Evolutionary conservation across 2,329 filamentous ascomycete genomes (phyloP).

Genomic region (Elsinoe fawcettii): DNA sequence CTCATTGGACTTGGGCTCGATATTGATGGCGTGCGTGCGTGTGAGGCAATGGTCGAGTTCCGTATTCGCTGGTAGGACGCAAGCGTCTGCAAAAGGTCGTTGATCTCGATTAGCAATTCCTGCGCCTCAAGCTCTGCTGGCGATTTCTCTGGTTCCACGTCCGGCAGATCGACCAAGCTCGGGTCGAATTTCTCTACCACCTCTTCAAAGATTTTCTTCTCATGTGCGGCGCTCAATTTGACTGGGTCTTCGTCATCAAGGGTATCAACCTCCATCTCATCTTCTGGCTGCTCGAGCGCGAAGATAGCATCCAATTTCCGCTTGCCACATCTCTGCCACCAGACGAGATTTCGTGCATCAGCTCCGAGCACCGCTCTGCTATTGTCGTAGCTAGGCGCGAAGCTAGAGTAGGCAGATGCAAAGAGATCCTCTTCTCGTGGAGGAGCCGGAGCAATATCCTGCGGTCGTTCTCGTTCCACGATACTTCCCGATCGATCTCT

Average conservation of each 20-base stretch:
- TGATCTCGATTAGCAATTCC: constrained; percentile 60
- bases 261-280: constrained; percentile 3
- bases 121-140: constrained; percentile 32
- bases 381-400: constrained; percentile 69
- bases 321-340: constrained; percentile 64
- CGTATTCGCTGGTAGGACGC: constrained; percentile 73
- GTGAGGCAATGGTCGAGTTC: constrained; percentile 55
- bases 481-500: constrained; percentile 13
- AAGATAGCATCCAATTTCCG: constrained; percentile 6
- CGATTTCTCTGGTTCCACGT: constrained; percentile 19
- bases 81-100: constrained; percentile 67
- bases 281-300: not conserved
- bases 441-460: constrained; percentile 31
- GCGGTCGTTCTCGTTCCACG: constrained; percentile 15
- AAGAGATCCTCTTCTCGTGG: constrained; percentile 63
- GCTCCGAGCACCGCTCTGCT: constrained; percentile 62
- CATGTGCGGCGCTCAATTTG: constrained; percentile 18
- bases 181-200: constrained; percentile 23
- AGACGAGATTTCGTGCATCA: constrained; percentile 58
- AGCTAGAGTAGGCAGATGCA: constrained; percentile 69
- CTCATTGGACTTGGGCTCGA: constrained; percentile 58
- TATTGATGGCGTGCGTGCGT: constrained; percentile 25
- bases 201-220: constrained; percentile 23
- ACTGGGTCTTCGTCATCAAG: constrained; percentile 27
- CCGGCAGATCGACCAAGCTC: constrained; percentile 18